Base-by-base conservation (phyloP, 192 early-diverging fungal species). In the Mortierella hygrophila region DNA sequence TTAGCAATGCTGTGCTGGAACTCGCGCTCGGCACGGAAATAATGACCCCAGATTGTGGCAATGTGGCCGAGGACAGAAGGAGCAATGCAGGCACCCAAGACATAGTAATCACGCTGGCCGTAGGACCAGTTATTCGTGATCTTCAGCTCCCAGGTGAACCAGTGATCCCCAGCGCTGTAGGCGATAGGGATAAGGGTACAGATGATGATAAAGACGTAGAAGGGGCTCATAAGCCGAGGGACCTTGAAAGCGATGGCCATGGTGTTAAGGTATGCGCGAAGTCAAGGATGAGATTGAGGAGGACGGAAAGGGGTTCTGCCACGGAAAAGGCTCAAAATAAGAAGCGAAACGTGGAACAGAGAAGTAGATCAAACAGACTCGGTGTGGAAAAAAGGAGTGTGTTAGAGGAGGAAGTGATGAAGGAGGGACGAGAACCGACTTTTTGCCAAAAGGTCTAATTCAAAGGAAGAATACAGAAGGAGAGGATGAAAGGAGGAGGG, bases 1-100 rank as follows among this genome's bases (percentile, higher is more conserved):
- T 86, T 86, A 54, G 84, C 84, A 41, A 86, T 86, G 65, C 79
- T 81, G 79, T 86, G 84, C 68, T 86, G 84, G 68, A 86, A 86
- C 74, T 86, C 84, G 32, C 84, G 84, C 32, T 86, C 84, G 6
- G 84, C 84, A 3, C 84, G 78, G 79, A 77, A 86, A 72, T 86
- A 86, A 23, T 86, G 84, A 37, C 84, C 84, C 84, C 84, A 86
- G 68, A 81, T 86, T 5, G 84, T 86, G 71, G 71, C 78, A 20
- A 86, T 57, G 52, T 86, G 84, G 4, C 84, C 84, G 0, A 86
- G 52, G 20, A 80, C 72, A 5, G 84, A 70, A 11, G 84, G 84
- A 0, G 79, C 75, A 60, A 86, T 78, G 32, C 84, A 86, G 32
- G 68, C 35, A 40, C 75, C 78, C 44, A 86, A 44, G 26, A 86